Conservation (phyloP, 2,329 filamentous ascomycete species). For the Xylariaceae sp. region DNA sequence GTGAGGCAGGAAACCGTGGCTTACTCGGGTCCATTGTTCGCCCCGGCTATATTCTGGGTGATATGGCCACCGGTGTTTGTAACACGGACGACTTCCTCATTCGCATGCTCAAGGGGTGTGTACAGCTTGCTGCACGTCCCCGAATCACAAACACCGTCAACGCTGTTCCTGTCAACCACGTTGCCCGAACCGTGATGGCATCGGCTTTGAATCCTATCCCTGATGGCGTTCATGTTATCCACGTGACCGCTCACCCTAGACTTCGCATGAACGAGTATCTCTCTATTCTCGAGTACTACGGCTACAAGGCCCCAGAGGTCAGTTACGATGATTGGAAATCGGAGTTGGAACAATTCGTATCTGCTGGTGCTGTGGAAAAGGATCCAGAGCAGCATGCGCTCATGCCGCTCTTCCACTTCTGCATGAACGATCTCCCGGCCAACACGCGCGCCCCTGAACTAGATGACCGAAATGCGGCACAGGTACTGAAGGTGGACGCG, state of each 20-base stretch:
- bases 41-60: conserved; percentile 79
- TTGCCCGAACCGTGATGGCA: conserved; percentile 74
- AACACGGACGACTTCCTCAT: conserved; percentile 90
- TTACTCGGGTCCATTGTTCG: conserved; percentile 71
- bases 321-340: conserved; percentile 65
- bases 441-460: conserved; percentile 68
- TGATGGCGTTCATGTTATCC: conserved; percentile 53
- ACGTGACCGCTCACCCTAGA: conserved; percentile 75
- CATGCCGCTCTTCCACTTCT: conserved; percentile 69
- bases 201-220: conserved; percentile 59
- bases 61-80: conserved; percentile 62
- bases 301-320: conserved; percentile 63
- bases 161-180: conserved; percentile 79
- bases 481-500: conserved; percentile 58
- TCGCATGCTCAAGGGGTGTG: conserved; percentile 78
- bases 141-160: conserved; percentile 84
- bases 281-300: conserved; percentile 63
- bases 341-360: conserved; percentile 63
- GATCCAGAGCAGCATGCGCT: conserved; percentile 65
- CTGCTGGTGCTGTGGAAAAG: conserved; percentile 47
- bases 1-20: conserved; percentile 72
- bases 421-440: conserved; percentile 65
- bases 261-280: conserved; percentile 74
- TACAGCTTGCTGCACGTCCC: conserved; percentile 70
- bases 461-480: conserved; percentile 63